phyloP scores from a whole-genome alignment of 148 eudicot genomes.

The Linanthus parryae region DNA sequence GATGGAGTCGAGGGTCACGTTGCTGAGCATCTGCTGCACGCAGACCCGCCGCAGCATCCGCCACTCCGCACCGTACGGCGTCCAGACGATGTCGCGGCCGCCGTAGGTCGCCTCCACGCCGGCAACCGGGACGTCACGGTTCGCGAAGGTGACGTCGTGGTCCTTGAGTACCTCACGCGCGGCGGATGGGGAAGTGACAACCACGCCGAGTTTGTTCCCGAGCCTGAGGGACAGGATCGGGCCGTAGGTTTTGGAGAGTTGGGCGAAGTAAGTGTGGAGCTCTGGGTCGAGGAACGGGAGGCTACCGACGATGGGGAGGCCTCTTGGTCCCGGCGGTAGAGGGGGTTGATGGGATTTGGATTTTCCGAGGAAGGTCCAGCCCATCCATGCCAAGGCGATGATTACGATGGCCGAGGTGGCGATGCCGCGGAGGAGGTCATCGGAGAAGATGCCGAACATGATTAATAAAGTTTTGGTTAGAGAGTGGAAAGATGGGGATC shows the following conservation, averaged over 20 bases:
- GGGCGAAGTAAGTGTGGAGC: constrained; percentile 53
- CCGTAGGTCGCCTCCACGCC: constrained; percentile 38
- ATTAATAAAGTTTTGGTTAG: too few species aligned
- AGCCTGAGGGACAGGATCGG: constrained; percentile 50
- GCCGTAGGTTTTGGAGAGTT: constrained; percentile 43
- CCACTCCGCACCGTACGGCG: constrained; percentile 58
- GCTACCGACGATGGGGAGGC: constrained; percentile 56
- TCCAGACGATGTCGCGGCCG: constrained; percentile 49
- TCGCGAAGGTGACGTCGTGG: constrained; percentile 56
- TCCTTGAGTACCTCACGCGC: constrained; percentile 57
- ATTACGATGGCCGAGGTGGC: too few species aligned
- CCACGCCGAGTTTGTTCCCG: constrained; percentile 37
- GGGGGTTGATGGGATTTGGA: too few species aligned
- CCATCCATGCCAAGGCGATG: too few species aligned
- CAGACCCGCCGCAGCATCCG: constrained; percentile 54
- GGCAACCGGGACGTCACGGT: constrained; percentile 57
- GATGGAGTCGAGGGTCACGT: constrained; percentile 34
- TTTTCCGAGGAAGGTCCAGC: too few species aligned
- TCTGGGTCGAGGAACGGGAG: constrained; percentile 57
- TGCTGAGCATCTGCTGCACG: constrained; percentile 51
- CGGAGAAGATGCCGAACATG: too few species aligned
- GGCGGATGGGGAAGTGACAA: constrained; percentile 38
- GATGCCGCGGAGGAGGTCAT: too few species aligned
- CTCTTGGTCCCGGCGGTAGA: constrained; percentile 51
- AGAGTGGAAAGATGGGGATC: too few species aligned